These are phyloP conservation scores for Prunella vulgaris DNA, from an alignment of 257 asterid species.

Conservation along the genomic window DNA sequence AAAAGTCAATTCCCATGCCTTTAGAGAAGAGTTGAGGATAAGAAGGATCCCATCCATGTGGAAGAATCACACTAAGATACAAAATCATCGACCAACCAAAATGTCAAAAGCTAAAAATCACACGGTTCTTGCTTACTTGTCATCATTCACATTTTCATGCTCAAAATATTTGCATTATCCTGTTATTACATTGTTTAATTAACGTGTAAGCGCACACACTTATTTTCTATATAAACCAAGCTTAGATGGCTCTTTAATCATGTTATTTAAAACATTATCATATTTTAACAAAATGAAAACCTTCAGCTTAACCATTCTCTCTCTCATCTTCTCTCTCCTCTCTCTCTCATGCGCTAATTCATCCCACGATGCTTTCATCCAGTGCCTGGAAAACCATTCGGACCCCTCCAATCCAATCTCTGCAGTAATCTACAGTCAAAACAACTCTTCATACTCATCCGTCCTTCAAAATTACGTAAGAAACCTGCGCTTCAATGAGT, in stretches of 20 bases:
- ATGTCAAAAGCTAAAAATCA: background rate
- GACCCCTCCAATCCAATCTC: conserved; percentile 40
- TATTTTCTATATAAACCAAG: conserved; percentile 27
- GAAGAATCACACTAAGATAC: background rate
- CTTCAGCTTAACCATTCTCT: background rate
- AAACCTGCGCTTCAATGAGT: conserved; percentile 52
- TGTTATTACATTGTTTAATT: background rate
- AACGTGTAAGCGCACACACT: background rate
- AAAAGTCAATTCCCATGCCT: too few species aligned
- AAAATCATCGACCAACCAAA: background rate
- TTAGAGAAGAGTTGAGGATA: too few species aligned
- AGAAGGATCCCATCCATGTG: too few species aligned
- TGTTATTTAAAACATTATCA: background rate
- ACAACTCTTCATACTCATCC: conserved; percentile 44
- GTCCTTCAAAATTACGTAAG: conserved; percentile 45
- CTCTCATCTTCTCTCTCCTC: conserved; percentile 21
- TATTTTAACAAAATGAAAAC: conserved; percentile 26
- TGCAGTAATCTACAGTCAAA: conserved; percentile 31
- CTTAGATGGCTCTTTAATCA: background rate
- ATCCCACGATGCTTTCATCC: conserved; percentile 25
- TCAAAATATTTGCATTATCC: conserved; percentile 25
- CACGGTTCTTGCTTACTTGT: background rate
- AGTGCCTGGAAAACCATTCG: conserved; percentile 32
- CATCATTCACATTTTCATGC: conserved; percentile 26
- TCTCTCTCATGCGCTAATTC: conserved; percentile 26